These are phyloP conservation scores for Pseudofabraea citricarpa DNA, from an alignment of 2,329 filamentous ascomycete species.

Conservation along the genomic window DNA sequence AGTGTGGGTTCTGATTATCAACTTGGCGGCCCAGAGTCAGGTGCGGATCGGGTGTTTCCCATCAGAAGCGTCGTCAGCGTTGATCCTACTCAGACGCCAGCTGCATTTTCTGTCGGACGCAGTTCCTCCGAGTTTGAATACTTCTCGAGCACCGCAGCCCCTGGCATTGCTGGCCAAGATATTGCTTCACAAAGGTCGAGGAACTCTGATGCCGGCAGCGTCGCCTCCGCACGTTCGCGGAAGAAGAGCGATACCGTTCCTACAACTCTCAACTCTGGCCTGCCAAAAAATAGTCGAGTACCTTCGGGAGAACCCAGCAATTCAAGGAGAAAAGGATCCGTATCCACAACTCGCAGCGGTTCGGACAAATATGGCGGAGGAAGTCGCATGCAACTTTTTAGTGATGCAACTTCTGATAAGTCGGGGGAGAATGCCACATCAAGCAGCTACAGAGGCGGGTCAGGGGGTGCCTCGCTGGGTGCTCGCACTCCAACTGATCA, in stretches of 20 bases:
- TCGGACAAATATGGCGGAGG: slow-evolving; percentile 9
- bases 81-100: slow-evolving; percentile 20
- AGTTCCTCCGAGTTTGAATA: slow-evolving; percentile 16
- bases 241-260: neutral
- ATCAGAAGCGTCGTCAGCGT: slow-evolving; percentile 25
- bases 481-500: slow-evolving; percentile 4
- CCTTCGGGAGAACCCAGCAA: neutral
- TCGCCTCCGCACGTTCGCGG: neutral
- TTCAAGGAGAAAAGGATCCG: slow-evolving; percentile 11
- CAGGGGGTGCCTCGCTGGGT: neutral
- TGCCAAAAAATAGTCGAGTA: neutral
- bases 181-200: neutral
- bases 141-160: slow-evolving; percentile 5
- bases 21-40: neutral
- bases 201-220: neutral
- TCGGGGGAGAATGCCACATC: slow-evolving; percentile 9
- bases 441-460: slow-evolving; percentile 4
- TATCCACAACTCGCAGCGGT: slow-evolving; percentile 8
- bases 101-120: slow-evolving; percentile 6
- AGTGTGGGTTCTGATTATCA: neutral
- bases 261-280: neutral
- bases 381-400: slow-evolving; percentile 19
- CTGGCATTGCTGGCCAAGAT: slow-evolving; percentile 2
- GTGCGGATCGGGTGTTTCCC: slow-evolving; percentile 21
- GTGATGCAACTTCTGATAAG: slow-evolving; percentile 20